phyloP scores from a whole-genome alignment of 2,329 filamentous ascomycete species.

The Exophiala bonariae region DNA sequence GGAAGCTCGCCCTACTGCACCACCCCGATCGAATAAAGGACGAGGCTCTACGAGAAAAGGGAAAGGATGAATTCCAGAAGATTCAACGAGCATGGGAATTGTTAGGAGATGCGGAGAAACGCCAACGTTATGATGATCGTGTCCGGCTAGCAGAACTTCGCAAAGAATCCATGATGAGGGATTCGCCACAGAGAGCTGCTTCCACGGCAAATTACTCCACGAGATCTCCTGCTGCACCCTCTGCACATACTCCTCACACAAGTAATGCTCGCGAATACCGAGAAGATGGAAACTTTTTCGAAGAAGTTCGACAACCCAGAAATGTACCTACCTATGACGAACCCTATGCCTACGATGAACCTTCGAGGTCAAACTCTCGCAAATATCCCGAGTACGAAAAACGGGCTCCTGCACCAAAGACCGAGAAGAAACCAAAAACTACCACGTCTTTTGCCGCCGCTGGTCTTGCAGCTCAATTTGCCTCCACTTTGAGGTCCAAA shows the following conservation, averaged over 20 bases:
- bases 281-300: slow-evolving; percentile 37
- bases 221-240: slow-evolving; percentile 2
- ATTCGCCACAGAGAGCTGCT: slow-evolving; percentile 24
- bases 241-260: slow-evolving; percentile 16
- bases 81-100: slow-evolving; percentile 93
- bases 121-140: slow-evolving; percentile 76
- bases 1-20: slow-evolving; percentile 82
- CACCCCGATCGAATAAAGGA: slow-evolving; percentile 91
- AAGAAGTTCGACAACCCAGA: slow-evolving; percentile 45
- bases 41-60: slow-evolving; percentile 70
- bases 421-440: slow-evolving; percentile 38
- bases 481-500: slow-evolving; percentile 21
- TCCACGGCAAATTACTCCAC: slow-evolving; percentile 6
- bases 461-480: slow-evolving; percentile 8
- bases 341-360: slow-evolving; percentile 37
- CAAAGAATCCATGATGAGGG: slow-evolving; percentile 54
- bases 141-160: slow-evolving; percentile 66
- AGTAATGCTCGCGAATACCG: slow-evolving; percentile 38
- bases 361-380: slow-evolving; percentile 36
- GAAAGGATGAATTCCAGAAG: slow-evolving; percentile 84
- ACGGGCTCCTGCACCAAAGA: slow-evolving; percentile 32
- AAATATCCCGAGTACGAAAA: slow-evolving; percentile 41
- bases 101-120: slow-evolving; percentile 72
- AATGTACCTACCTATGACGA: slow-evolving; percentile 38
- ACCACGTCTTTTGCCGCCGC: slow-evolving; percentile 27